Conservation (phyloP, 345 rosid genomes). For the Eutrema yunnanense region DNA sequence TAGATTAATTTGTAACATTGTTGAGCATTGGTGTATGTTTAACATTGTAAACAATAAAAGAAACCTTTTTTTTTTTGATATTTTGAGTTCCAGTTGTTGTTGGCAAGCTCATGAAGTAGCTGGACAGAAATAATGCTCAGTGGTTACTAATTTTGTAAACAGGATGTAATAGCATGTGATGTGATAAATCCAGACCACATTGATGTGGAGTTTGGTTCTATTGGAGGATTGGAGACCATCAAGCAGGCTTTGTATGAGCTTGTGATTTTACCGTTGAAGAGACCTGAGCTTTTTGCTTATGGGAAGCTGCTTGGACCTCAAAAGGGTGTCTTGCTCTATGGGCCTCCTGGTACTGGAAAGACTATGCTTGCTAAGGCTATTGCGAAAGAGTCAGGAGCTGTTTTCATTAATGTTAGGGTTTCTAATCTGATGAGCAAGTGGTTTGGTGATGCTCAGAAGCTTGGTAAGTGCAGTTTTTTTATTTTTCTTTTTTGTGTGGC, state of each 20-base stretch:
- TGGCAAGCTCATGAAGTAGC: background rate
- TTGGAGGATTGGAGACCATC: conserved; percentile 81
- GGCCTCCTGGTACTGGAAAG: conserved; percentile 99
- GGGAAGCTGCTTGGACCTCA: conserved; percentile 98
- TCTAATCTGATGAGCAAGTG: conserved; percentile 96
- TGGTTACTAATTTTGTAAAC: conserved; percentile 16
- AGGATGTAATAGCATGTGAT: conserved; percentile 98
- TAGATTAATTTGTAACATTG: background rate
- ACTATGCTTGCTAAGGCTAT: conserved; percentile 99
- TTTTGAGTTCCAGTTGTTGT: background rate
- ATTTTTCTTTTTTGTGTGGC: too few relatives aligned
- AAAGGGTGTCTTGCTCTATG: conserved; percentile 87
- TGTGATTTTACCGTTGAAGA: conserved; percentile 79
- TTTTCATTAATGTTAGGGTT: conserved; percentile 83
- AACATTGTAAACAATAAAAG: background rate
- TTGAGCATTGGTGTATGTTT: background rate
- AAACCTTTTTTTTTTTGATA: background rate
- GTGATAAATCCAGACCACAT: conserved; percentile 91
- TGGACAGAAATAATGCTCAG: background rate
- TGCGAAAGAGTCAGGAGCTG: conserved; percentile 96
- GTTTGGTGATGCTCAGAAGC: conserved; percentile 99
- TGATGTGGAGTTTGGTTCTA: conserved; percentile 85
- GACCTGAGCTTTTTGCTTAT: conserved; percentile 84
- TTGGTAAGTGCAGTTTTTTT: conserved; percentile 49
- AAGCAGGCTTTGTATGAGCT: conserved; percentile 82